Evolutionary conservation across 139 green algal species (phyloP), one percentile per base, ranked within the genome.

Genomic region (Parachlorella kessleri): DNA sequence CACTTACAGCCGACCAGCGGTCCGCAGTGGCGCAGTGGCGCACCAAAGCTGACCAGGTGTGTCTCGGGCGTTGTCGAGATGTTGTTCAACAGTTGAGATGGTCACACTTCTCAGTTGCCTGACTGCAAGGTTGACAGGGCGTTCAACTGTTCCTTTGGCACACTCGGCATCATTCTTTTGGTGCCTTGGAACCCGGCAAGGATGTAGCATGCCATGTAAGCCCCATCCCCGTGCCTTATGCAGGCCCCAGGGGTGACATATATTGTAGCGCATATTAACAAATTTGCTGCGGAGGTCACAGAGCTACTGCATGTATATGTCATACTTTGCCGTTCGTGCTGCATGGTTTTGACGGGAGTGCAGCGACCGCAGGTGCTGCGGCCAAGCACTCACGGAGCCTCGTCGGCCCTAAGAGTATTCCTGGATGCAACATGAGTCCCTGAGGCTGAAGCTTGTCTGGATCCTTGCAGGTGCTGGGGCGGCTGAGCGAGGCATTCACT

Each of bases 321-420:
- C 66, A 32, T 41, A 48, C 10, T 75, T 4, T 32, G 6, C 9
- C 14, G 48, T 28, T 67, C 18, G 3, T 40, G 6, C 3, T 14
- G 3, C 69, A 55, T 32, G 64, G 70, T 59, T 79, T 72, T 79
- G 69, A 86, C 63, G 80, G 82, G 32, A 14, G 35, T 3, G 74
- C 66, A 10, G 74, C 74, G 6, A 41, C 82, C 54, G 36, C 30
- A 3, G 24, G 33, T 37, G 24, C 68, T 1, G 32, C 79, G 0
- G 72, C 75, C 32, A 64, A 53, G 55, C 30, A 55, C 30, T 14
- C 72, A 6, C 55, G 7, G 81, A 82, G 28, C 54, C 66, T 26
- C 72, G 73, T n/a, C 3, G 38, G 9, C 35, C 54, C 2, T 38
- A 67, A 32, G 63, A 55, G 23, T 54, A 24, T 5, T 28, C 18